Conservation (phyloP, 768 basidiomycete genomes). For the Pseudohyphozyma bogoriensis region DNA sequence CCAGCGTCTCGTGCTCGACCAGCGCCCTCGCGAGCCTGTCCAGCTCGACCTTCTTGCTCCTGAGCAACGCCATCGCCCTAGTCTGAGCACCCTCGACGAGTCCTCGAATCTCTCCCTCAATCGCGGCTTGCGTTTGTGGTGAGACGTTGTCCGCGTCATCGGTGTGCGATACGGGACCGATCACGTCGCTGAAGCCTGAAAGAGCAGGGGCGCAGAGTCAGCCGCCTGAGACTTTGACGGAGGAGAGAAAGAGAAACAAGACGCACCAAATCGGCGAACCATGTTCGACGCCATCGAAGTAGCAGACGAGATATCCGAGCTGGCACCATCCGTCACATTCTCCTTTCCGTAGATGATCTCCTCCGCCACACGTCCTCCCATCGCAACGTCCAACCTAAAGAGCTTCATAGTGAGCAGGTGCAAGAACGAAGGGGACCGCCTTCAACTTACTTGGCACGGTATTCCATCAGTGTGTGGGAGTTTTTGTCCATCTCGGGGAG, state of each 20-base stretch:
- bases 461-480: slow-evolving; percentile 38
- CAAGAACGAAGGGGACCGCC: not conserved
- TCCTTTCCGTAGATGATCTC: slow-evolving; percentile 42
- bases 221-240: no score
- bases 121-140: slow-evolving; percentile 64
- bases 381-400: slow-evolving; percentile 76
- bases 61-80: slow-evolving; percentile 56
- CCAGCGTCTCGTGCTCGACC: slow-evolving; percentile 89
- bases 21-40: slow-evolving; percentile 78
- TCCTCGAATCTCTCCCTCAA: slow-evolving; percentile 78
- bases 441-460: slow-evolving; percentile 33
- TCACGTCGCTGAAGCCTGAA: slow-evolving; percentile 40
- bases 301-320: slow-evolving; percentile 68
- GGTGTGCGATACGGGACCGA: slow-evolving; percentile 67
- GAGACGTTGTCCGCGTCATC: slow-evolving; percentile 64
- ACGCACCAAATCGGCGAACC: slow-evolving; percentile 69
- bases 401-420: slow-evolving; percentile 33
- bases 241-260: no score
- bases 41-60: slow-evolving; percentile 59
- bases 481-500: slow-evolving; percentile 41
- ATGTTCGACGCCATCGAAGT: slow-evolving; percentile 69
- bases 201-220: no score
- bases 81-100: slow-evolving; percentile 61
- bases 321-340: slow-evolving; percentile 74
- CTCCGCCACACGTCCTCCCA: slow-evolving; percentile 93